Evolutionary conservation across 805 yeast genomes (phyloP).

Genomic region (Lipomyces sp.): DNA sequence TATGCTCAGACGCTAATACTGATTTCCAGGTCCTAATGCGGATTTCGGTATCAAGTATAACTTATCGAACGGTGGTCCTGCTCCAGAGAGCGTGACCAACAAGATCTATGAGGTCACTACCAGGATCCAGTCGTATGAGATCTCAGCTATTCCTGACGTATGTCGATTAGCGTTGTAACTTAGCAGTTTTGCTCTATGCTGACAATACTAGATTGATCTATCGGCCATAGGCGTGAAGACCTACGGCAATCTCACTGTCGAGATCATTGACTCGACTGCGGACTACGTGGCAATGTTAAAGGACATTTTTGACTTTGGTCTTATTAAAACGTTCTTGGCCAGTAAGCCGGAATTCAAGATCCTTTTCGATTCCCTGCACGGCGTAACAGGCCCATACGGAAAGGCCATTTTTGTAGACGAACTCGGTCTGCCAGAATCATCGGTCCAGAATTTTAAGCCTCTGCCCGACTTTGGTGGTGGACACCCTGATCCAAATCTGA

Average conservation of each 20-base stretch:
- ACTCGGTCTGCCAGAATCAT: constrained; percentile 70
- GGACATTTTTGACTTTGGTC: constrained; percentile 82
- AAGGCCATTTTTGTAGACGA: constrained; percentile 80
- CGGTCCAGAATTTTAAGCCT: constrained; percentile 80
- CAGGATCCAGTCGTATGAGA: constrained; percentile 63
- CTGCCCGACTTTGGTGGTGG: constrained; percentile 93
- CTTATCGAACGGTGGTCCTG: constrained; percentile 95
- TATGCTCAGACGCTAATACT: not conserved
- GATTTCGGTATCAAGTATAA: constrained; percentile 97
- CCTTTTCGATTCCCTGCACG: constrained; percentile 88
- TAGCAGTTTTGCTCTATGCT: not conserved
- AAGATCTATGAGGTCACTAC: constrained; percentile 76
- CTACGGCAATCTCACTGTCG: constrained; percentile 70
- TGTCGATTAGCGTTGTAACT: not conserved
- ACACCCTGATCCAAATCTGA: constrained; percentile 97
- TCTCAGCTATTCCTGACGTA: constrained; percentile 60
- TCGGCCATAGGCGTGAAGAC: constrained; percentile 56
- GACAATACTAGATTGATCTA: constrained; percentile 55
- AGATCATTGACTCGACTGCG: constrained; percentile 78
- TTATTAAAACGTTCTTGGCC: constrained; percentile 72
- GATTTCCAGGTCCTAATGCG: constrained; percentile 62
- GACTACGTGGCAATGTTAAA: constrained; percentile 81
- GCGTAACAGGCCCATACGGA: constrained; percentile 98
- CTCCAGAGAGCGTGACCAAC: constrained; percentile 93
- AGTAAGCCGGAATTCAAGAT: constrained; percentile 63